Percentiles rank a stretch among this genome's conserved stretches.
Evolutionary conservation across 768 basidiomycete genomes (phyloP).

Genomic region (Candolleomyces aberdarensis): DNA sequence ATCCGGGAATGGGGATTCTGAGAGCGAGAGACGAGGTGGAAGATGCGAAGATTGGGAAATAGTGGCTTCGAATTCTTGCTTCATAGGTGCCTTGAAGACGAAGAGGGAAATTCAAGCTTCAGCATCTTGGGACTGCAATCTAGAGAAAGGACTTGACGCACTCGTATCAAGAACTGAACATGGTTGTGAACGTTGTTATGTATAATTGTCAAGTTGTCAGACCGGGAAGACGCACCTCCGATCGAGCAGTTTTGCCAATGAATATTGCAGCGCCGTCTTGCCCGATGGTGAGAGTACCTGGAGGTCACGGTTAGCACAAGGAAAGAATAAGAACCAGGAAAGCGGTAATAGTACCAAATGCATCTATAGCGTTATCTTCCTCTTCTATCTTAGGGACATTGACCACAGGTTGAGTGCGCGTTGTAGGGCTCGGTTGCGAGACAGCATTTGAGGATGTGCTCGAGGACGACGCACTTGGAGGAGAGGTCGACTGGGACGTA

Average conservation of each 20-base stretch:
- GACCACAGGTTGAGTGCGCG: not conserved
- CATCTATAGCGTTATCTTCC: constrained; percentile 41
- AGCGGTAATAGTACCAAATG: constrained; percentile 26
- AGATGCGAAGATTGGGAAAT: not conserved
- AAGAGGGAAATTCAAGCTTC: not conserved
- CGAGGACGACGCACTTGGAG: constrained; percentile 20
- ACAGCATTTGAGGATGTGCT: constrained; percentile 20
- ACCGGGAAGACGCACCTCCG: constrained; percentile 48
- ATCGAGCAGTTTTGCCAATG: constrained; percentile 62
- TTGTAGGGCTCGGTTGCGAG: constrained; percentile 10
- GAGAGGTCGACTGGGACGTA: constrained; percentile 14
- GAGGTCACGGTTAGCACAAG: constrained; percentile 8
- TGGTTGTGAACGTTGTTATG: constrained; percentile 4
- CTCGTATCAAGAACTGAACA: constrained; percentile 56
- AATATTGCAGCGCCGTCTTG: constrained; percentile 52
- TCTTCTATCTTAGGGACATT: constrained; percentile 20
- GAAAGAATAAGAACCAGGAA: not conserved
- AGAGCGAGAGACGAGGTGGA: constrained; percentile 26
- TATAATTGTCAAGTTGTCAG: not conserved
- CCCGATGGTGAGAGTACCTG: constrained; percentile 60
- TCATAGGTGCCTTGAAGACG: constrained; percentile 21
- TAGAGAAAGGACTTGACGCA: constrained; percentile 20
- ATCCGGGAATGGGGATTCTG: constrained; percentile 27
- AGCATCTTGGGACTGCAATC: too few relatives aligned
- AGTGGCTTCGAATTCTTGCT: constrained; percentile 7